Evolutionary conservation across 2,329 filamentous ascomycete genomes (phyloP).

Genomic region (Colletotrichum siamense): DNA sequence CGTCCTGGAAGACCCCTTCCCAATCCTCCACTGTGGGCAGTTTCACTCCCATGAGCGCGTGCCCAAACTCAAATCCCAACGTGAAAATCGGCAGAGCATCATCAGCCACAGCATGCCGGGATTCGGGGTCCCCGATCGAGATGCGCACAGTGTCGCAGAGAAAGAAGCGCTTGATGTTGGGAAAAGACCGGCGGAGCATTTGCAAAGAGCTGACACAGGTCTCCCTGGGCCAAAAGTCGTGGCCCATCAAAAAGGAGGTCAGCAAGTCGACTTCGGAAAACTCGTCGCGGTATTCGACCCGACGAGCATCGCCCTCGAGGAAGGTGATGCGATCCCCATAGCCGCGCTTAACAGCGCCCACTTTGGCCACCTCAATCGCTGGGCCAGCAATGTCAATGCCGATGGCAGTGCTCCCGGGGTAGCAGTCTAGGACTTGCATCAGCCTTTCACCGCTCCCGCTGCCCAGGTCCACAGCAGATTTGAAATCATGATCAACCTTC

Average conservation of each 20-base stretch:
- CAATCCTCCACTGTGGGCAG: slow-evolving; percentile 22
- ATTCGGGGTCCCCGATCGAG: background rate
- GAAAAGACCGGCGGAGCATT: background rate
- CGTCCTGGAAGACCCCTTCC: slow-evolving; percentile 16
- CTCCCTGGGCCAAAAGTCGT: slow-evolving; percentile 25
- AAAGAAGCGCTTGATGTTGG: background rate
- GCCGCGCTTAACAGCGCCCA: background rate
- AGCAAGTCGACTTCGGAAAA: slow-evolving; percentile 21
- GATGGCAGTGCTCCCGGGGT: slow-evolving; percentile 3
- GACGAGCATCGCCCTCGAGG: slow-evolving; percentile 6
- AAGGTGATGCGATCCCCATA: background rate
- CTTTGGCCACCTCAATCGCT: slow-evolving; percentile 11
- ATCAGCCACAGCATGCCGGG: background rate
- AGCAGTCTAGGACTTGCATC: slow-evolving; percentile 18
- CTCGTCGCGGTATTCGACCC: slow-evolving; percentile 4
- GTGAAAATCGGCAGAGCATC: slow-evolving; percentile 18
- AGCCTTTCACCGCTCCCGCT: slow-evolving; percentile 22
- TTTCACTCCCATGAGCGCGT: slow-evolving; percentile 20
- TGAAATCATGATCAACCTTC: slow-evolving; percentile 1
- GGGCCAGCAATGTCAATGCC: slow-evolving; percentile 21
- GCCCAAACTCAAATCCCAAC: slow-evolving; percentile 20
- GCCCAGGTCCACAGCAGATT: slow-evolving; percentile 19
- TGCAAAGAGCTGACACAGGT: background rate
- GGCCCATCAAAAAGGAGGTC: slow-evolving; percentile 24
- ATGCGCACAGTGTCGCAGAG: background rate